Base-by-base conservation (phyloP, 2,329 filamentous ascomycete species). In the Fusarium sp. region DNA sequence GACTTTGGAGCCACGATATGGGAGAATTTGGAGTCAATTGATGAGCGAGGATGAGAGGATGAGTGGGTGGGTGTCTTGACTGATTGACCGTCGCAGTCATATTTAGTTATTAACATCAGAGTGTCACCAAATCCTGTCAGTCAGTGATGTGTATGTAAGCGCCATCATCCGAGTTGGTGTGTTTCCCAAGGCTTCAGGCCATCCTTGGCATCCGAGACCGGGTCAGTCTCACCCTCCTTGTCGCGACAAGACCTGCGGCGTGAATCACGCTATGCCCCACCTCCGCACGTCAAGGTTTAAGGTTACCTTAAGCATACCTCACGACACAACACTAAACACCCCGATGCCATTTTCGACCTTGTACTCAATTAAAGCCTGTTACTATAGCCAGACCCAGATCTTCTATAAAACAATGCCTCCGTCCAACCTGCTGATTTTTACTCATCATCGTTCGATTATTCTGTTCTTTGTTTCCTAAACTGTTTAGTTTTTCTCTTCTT, bases 401-500 rank as follows among this genome's bases (percentile, higher is more conserved):
- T 32, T 39, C 7, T 70, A 70, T 70, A 70, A 70, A 70, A 44
- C 68, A 66, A 48, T 44, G 22, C 18, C 10, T 32, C 20, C 60
- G 32, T 30, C 39, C 34, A 66, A 70, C 48, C 68, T 70, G 28
- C 61, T 66, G 66, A 70, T 70, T 70, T 45, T 66, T 66, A 12
- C 18, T 44, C 26, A 70, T 70, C 56, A 70, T 70, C 66, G 48
- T 70, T 70, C 66, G 68, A 66, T 66, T 70, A 41, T 70, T 66
- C 47, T 36, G 41, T 56, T 54, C 51, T 47, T 56, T 45, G 26
- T 36, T 48, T 55, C 38, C 38, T 34, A 38, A 26, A 26, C 26
- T 26, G 26, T 26, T 26, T 26, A 26, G 28, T 66, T 60, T 22
- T 41, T 64, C 61, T 32, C 44, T 69, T 47, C 34, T 70, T 57